A percentile compares a stretch with the other conserved stretches of the same genome.
phyloP scores from a whole-genome alignment of 2,329 filamentous ascomycete genomes.

The Cordyceps cicadae region DNA sequence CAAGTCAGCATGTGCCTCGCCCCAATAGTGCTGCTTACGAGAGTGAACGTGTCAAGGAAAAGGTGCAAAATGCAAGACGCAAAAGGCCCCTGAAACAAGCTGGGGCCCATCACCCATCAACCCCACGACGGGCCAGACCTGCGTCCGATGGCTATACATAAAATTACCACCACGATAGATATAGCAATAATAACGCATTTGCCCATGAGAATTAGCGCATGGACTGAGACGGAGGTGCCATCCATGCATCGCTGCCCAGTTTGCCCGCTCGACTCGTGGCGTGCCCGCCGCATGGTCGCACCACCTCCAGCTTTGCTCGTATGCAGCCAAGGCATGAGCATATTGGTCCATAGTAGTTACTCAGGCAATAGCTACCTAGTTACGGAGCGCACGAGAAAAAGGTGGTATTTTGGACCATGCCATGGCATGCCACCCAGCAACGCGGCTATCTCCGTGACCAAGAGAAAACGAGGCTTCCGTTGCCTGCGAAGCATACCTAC shows the following conservation, averaged over 20 bases:
- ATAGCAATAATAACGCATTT: not conserved
- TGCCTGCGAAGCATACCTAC: no score
- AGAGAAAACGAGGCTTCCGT: no score
- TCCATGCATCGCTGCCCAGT: constrained; percentile 10
- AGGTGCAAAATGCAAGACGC: not conserved
- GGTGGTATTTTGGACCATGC: not conserved
- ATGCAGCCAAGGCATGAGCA: not conserved
- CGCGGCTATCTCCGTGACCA: not conserved
- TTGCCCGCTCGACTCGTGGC: not conserved
- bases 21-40: not conserved
- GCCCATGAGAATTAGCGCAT: not conserved
- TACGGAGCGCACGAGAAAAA: not conserved
- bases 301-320: not conserved
- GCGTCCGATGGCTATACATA: not conserved
- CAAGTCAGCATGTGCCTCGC: not conserved
- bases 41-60: not conserved
- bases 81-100: not conserved
- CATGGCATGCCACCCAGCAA: not conserved
- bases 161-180: not conserved
- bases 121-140: not conserved
- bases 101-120: not conserved
- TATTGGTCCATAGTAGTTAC: not conserved
- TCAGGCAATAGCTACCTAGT: no score
- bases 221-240: not conserved
- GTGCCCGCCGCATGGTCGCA: not conserved